These are phyloP conservation scores for Annulohypoxylon nitens DNA, from an alignment of 495 filamentous ascomycete species.

Conservation along the genomic window DNA sequence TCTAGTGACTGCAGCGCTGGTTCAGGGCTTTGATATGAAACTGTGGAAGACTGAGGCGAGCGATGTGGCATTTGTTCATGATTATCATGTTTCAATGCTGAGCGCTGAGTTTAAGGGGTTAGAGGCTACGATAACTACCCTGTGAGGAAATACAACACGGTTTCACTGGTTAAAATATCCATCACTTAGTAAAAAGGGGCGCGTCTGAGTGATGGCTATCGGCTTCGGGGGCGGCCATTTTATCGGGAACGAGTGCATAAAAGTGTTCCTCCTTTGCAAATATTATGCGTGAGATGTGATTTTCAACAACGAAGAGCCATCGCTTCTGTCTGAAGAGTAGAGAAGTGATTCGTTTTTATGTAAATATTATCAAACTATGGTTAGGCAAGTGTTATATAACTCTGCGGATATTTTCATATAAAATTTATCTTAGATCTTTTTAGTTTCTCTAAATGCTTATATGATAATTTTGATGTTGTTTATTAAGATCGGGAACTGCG, in stretches of 20 bases:
- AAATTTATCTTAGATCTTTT: neutral
- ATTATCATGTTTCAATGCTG: conserved; percentile 49
- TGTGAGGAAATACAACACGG: neutral
- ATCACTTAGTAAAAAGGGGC: neutral
- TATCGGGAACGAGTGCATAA: neutral
- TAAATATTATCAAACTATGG: too few species aligned
- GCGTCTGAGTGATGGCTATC: neutral
- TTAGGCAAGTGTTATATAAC: too few species aligned
- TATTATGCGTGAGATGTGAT: too few species aligned
- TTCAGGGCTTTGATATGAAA: conserved; percentile 40
- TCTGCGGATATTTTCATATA: neutral
- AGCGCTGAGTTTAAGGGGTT: conserved; percentile 43
- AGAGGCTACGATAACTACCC: neutral
- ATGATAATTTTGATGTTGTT: neutral
- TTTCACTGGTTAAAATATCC: neutral
- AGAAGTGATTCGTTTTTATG: too few species aligned
- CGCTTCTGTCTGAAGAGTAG: too few species aligned
- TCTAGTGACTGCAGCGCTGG: conserved; percentile 47
- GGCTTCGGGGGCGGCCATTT: neutral
- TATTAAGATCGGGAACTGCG: conserved; percentile 5
- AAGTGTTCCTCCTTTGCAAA: neutral
- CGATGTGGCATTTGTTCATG: conserved; percentile 47
- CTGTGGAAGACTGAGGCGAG: conserved; percentile 46
- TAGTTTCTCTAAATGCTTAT: neutral
- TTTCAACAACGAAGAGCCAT: too few species aligned